Evolutionary conservation across 768 basidiomycete genomes (phyloP).

Genomic region (Chlorophyllum brunneum): DNA sequence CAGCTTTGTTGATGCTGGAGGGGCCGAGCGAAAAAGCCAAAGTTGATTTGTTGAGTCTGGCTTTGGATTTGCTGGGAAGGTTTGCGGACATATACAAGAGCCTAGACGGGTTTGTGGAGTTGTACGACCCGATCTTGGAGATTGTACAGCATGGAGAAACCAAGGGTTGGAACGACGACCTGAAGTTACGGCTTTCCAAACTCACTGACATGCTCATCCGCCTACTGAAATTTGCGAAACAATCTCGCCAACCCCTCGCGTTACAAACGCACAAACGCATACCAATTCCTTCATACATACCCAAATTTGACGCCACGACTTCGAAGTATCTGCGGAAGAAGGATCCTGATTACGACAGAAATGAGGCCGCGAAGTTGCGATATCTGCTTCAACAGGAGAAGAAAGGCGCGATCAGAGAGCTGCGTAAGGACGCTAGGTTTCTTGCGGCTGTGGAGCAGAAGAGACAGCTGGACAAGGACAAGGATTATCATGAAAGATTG

Average conservation of each 20-base stretch:
- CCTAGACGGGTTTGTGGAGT: conserved; percentile 79
- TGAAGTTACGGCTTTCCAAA: conserved; percentile 28
- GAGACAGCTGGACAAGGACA: conserved; percentile 83
- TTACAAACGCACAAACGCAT: conserved; percentile 96
- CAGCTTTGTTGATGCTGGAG: conserved; percentile 32
- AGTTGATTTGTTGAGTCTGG: conserved; percentile 60
- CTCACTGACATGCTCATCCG: conserved; percentile 50
- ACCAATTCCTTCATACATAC: conserved; percentile 88
- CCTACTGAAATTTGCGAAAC: conserved; percentile 67
- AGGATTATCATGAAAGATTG: conserved; percentile 76
- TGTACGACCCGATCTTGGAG: conserved; percentile 64
- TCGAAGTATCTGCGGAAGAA: conserved; percentile 75
- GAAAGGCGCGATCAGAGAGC: conserved; percentile 94
- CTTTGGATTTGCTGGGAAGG: conserved; percentile 59
- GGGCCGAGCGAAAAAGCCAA: conserved; percentile 60
- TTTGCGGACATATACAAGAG: conserved; percentile 77
- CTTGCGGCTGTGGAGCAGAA: conserved; percentile 84
- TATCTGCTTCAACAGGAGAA: conserved; percentile 90
- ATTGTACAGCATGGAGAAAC: conserved; percentile 53
- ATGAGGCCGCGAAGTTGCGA: conserved; percentile 81
- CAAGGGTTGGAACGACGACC: conserved; percentile 39
- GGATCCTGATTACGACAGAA: conserved; percentile 91
- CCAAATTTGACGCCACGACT: conserved; percentile 81
- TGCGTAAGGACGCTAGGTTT: conserved; percentile 94
- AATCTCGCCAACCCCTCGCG: conserved; percentile 71